Base-by-base conservation (phyloP, 352 stramenopile species). In the Globisporangium cederbergense region DNA sequence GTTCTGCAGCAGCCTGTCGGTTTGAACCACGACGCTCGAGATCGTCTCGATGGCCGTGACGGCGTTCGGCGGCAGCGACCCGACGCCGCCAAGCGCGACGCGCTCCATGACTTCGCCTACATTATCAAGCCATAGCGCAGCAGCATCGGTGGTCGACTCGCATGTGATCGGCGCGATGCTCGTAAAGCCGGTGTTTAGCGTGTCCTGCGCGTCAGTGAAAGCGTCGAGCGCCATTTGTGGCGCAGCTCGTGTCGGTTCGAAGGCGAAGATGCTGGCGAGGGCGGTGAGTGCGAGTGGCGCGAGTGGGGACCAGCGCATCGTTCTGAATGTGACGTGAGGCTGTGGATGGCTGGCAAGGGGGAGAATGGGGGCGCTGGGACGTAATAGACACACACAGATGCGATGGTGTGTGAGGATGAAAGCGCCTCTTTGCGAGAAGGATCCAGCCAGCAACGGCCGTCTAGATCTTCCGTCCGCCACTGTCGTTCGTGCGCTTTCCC, bases 61-160 rank as follows among this genome's bases (percentile, higher is more conserved):
- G 1, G 72, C 71, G 32, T 75, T 76, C 5, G 66, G 50, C 2
- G 80, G 80, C 10, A 89, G 56, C 22, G 57, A 46, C 16, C 65
- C 67, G 25, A 86, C 47, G 0, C 72, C 80, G 9, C 80, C 80
- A 4, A 70, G 65, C 6, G 78, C 76, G 22, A 87, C 63, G 11
- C 76, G 76, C 11, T 36, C 42, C 47, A 86, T 77, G 59, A 89
- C 73, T 36, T 84, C 72, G 58, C 70, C 70, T 45, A 84, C 71
- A 4, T 55, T 43, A 28, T 58, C 42, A 28, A 86, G 71, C 80
- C 80, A 89, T 2, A 52, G 9, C 4, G 68, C 43, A 13, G 66
- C 65, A 0, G 65, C 64, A 13, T 42, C 57, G 18, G 64, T 40
- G 14, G 57, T 70, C 30, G 72, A 75, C 8, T 45, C 3, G 36